Percentiles rank a stretch among this genome's conserved stretches.
Evolutionary conservation across 2,329 filamentous ascomycete genomes (phyloP).

Genomic region (Curvularia lunata): DNA sequence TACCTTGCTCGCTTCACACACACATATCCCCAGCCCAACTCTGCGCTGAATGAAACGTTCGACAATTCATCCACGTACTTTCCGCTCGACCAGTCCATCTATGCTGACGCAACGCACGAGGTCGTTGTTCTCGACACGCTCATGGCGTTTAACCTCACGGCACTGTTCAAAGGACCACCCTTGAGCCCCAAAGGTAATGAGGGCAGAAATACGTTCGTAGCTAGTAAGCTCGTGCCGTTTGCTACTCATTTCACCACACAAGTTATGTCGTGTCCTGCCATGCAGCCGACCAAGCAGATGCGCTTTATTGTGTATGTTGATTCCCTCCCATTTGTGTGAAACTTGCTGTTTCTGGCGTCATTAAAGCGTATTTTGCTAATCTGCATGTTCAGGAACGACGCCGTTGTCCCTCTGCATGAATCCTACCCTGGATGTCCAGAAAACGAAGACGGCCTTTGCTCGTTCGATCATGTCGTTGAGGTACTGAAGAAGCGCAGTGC

Average conservation of each 20-base stretch:
- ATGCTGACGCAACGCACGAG: constrained; percentile 53
- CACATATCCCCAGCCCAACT: constrained; percentile 27
- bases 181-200: constrained; percentile 27
- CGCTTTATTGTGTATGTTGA: constrained; percentile 38
- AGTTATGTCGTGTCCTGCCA: constrained; percentile 32
- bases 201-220: constrained; percentile 34
- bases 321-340: not conserved
- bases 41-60: constrained; percentile 39
- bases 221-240: constrained; percentile 39
- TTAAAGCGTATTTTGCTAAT: not conserved
- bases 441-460: constrained; percentile 35
- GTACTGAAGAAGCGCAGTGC: constrained; percentile 37
- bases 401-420: constrained; percentile 34
- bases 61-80: constrained; percentile 54
- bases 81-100: constrained; percentile 54
- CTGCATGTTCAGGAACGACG: constrained; percentile 31
- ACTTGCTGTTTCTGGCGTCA: too few relatives aligned
- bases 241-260: constrained; percentile 42
- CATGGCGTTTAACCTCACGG: constrained; percentile 40
- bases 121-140: constrained; percentile 45
- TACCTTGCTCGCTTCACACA: constrained; percentile 40
- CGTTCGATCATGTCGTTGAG: constrained; percentile 37
- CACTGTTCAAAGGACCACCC: constrained; percentile 36
- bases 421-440: constrained; percentile 32
- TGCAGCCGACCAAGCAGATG: constrained; percentile 35